Conservation (phyloP, 2,329 filamentous ascomycete species). For the Scopulariopsis brevicaulis region DNA sequence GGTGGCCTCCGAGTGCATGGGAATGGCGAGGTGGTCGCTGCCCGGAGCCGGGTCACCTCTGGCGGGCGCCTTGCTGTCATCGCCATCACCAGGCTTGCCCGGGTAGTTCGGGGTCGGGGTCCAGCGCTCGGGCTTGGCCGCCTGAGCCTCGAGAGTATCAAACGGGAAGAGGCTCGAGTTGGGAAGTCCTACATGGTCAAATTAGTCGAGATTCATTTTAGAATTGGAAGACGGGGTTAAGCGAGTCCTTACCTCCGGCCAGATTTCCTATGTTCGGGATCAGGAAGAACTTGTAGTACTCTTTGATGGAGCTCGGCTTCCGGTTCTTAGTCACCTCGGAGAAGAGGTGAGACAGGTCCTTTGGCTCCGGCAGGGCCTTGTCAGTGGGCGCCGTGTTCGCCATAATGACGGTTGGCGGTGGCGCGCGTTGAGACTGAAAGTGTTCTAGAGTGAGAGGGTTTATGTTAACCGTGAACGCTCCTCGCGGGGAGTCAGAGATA, state of each 20-base stretch:
- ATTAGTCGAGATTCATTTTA: not conserved
- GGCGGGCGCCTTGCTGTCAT: conserved; percentile 14
- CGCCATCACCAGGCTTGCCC: conserved; percentile 14
- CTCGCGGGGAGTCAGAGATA: not conserved
- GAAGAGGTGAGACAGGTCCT: conserved; percentile 71
- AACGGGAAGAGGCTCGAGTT: conserved; percentile 78
- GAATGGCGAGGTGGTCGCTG: conserved; percentile 53
- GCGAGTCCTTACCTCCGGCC: conserved; percentile 40
- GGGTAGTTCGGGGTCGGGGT: conserved; percentile 55
- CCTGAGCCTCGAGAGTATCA: conserved; percentile 77
- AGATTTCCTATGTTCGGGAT: conserved; percentile 52
- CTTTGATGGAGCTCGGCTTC: conserved; percentile 57
- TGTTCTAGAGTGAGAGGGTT: not conserved
- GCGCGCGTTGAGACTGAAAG: not conserved
- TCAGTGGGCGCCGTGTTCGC: not conserved
- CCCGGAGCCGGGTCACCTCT: conserved; percentile 15
- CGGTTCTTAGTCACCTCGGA: conserved; percentile 59
- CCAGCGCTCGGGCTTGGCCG: conserved; percentile 65
- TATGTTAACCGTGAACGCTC: not conserved
- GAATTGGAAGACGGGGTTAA: not conserved
- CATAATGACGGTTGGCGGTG: not conserved
- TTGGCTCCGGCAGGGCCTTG: conserved; percentile 27
- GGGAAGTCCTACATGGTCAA: conserved; percentile 51
- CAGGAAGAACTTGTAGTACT: conserved; percentile 75
- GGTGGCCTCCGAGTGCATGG: conserved; percentile 47